phyloP scores from a whole-genome alignment of 257 asterid species.

The Leonotis leonurus region DNA sequence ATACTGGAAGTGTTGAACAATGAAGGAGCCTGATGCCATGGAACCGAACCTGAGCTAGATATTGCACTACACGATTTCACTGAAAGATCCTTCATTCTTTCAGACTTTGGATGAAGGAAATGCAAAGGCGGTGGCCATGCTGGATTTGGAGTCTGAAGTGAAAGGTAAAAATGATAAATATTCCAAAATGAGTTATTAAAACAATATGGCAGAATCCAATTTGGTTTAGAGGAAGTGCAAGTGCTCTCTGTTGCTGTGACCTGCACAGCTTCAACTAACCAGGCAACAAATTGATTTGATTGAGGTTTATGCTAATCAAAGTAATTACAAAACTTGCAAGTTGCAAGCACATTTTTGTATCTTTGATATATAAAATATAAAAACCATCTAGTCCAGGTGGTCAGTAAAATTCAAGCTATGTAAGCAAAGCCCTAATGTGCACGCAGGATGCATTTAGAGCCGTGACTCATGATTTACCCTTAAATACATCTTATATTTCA shows the following conservation, averaged over 20 bases:
- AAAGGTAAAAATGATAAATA: no score
- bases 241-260: slow-evolving; percentile 5
- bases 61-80: slow-evolving; percentile 52
- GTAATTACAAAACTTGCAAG: neutral
- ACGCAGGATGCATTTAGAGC: neutral
- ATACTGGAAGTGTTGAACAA: slow-evolving; percentile 41
- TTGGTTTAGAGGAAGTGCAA: neutral
- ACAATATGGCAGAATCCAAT: neutral
- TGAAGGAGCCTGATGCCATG: slow-evolving; percentile 76
- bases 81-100: slow-evolving; percentile 69
- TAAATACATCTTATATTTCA: neutral
- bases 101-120: slow-evolving; percentile 70
- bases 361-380: neutral
- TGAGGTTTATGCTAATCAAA: neutral
- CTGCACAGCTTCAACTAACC: slow-evolving; percentile 11
- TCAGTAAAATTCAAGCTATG: neutral
- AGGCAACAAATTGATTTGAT: neutral
- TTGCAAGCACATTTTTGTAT: neutral
- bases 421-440: neutral
- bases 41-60: slow-evolving; percentile 80
- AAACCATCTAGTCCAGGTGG: neutral
- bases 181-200: neutral
- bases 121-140: slow-evolving; percentile 99
- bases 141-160: slow-evolving; percentile 86
- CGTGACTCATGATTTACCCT: slow-evolving; percentile 7